Evolutionary conservation across 257 asterid species (phyloP), one percentile per base, ranked within the genome.

Genomic region (Fraxinus cuspidata): DNA sequence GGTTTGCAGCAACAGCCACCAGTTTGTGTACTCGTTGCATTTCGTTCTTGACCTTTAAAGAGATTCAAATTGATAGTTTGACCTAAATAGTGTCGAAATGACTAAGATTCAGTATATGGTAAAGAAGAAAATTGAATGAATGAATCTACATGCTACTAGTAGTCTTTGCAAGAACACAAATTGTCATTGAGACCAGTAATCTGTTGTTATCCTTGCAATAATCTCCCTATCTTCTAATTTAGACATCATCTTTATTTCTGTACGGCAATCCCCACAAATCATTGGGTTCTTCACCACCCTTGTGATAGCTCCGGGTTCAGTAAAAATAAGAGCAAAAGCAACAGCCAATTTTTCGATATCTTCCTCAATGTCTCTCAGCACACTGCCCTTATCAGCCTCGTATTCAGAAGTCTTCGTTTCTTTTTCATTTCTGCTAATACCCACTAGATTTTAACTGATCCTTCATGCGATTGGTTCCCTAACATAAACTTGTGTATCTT

Each of bases 281-380:
- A 94, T 84, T 8, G 88, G 68, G 81, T 91, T 89, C 90, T 89
- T 91, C 82, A 89, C 84, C n/a, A 89, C 92, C 81, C 92, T 74
- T 76, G 88, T 86, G 67, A 78, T 83, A 13, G 77, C 44, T 40
- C 90, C 85, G 7, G 88, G 87, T 28, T 83, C 88, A 53, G 80
- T 74, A 66, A 88, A 90, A 47, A 91, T 89, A 27, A 91, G 47
- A 40, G 87, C 80, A 51, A 91, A 89, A 67, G 92, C 87, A 70
- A 91, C 88, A 15, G 94, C 94, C 85, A 89, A 47, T 71, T 87
- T 89, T 78, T 89, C 96, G 10, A 94, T 86, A 68, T 90, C 96
- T 83, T 89, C 94, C 29, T 89, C 94, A 12, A 90, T 90, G n/a
- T 90, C 96, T 83, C 86, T 84, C 81, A 87, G 34, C 47, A 53